Base-by-base conservation (phyloP, 2,329 filamentous ascomycete species). In the Botrytis aclada region DNA sequence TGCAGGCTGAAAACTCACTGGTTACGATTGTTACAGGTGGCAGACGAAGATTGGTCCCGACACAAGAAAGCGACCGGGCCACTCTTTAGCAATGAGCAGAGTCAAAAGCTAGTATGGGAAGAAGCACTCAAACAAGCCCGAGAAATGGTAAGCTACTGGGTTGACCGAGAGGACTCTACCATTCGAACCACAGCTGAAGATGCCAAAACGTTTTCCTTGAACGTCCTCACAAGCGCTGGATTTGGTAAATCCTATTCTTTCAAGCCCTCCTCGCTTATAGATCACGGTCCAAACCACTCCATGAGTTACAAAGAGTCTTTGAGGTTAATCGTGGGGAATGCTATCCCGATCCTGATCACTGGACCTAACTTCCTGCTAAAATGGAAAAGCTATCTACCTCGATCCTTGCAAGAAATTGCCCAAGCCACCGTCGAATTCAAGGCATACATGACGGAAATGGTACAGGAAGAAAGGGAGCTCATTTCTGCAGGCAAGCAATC, bases 231-330 rank as follows among this genome's bases (percentile, higher is more conserved):
- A 6, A 51, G 12, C 22, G 29, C 63, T 18, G 43, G n/a, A 22
- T 51, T 66, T 45, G 41, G 43, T 32, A 47, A 66, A 34, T 66
- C 29, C 3, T 60, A 60, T 34, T 2, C 56, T 20, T 34, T 60
- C 18, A 12, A 3, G 0, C 4, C 56, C 12, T 14, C 32, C 2
- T 25, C 56, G 25, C 1, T 22, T 0, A 3, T 2, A 34, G 29
- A 60, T 22, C 22, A 34, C 5, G 32, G 18, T 25, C 18, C 18
- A 25, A 22, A 22, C 7, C 32, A 62, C 16, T 10, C 39, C 6
- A 63, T 63, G 39, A 63, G 61, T 16, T 63, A 43, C 9, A 43
- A 43, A 22, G 7, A 63, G 9, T 63, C 25, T 2, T 29, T 43
- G 8, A 43, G 14, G 4, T 32, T 29, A 16, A 63, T 43, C 1